Percentiles rank a stretch among this genome's conserved stretches.
phyloP scores from a whole-genome alignment of 73 alveolate species.

The Halteria grandinella region DNA sequence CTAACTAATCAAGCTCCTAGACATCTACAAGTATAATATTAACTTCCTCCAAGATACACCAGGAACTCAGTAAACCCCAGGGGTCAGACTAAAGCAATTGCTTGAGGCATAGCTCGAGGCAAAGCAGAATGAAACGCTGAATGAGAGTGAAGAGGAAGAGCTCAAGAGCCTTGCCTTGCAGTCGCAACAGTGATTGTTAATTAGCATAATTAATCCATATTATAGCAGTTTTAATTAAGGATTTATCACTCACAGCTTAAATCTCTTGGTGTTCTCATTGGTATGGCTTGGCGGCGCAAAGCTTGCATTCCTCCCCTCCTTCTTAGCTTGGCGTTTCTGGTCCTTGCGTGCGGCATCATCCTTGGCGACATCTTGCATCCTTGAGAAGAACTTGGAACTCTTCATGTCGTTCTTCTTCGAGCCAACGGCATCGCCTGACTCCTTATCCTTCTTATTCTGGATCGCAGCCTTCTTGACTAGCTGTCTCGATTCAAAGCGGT shows the following conservation, averaged over 20 bases:
- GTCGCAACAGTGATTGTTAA: background rate
- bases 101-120: background rate
- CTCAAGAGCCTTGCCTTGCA: background rate
- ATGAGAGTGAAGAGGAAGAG: conserved; percentile 9
- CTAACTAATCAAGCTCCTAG: background rate
- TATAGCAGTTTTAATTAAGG: conserved; percentile 13
- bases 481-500: conserved; percentile 24
- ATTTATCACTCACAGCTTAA: background rate
- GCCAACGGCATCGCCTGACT: background rate
- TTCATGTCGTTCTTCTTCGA: conserved; percentile 50
- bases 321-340: background rate
- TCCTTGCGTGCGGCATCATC: conserved; percentile 48
- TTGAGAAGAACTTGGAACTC: conserved; percentile 54
- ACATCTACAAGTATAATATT: background rate
- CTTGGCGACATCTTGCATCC: conserved; percentile 46
- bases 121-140: background rate
- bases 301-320: background rate
- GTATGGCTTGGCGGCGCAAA: conserved; percentile 3
- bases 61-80: too few relatives aligned
- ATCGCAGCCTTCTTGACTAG: background rate
- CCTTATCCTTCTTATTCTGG: conserved; percentile 41
- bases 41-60: background rate
- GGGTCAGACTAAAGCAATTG: background rate
- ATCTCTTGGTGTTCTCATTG: conserved; percentile 9
- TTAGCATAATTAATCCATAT: background rate